Evolutionary conservation across 805 yeast genomes (phyloP).

Genomic region (Metschnikowia lachancei): DNA sequence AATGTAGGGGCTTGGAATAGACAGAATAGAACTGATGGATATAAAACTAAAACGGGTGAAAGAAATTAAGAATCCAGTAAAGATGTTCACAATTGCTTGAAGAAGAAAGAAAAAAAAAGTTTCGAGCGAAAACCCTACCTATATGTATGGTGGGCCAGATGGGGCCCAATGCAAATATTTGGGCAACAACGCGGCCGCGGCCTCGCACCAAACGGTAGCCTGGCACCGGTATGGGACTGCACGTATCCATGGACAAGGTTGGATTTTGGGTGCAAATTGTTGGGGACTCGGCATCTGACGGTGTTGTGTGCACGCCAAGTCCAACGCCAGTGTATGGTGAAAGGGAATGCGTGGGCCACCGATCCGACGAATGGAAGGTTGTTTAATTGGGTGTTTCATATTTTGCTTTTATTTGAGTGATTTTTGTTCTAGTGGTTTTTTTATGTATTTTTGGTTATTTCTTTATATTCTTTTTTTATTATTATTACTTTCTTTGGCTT

Average conservation of each 20-base stretch:
- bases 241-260: not conserved
- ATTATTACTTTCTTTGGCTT: no score
- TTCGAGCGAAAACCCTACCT: not conserved
- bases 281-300: not conserved
- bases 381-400: no score
- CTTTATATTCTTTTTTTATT: no score
- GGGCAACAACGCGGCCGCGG: constrained; percentile 4
- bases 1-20: not conserved
- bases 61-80: not conserved
- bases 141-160: constrained; percentile 2
- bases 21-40: not conserved
- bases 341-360: no score
- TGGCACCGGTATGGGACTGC: no score
- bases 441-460: no score
- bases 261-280: constrained; percentile 2
- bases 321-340: no score
- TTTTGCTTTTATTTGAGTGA: no score
- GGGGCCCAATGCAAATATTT: not conserved
- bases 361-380: no score
- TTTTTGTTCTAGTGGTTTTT: no score
- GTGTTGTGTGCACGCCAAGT: no score
- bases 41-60: not conserved
- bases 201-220: not conserved
- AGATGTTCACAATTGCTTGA: constrained; percentile 2
- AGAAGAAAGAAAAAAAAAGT: not conserved